A percentile compares a stretch with the other conserved stretches of the same genome.
These are phyloP conservation scores for Rhodotorula sp. DNA, from an alignment of 1,284 basidiomycete species.

Conservation along the genomic window DNA sequence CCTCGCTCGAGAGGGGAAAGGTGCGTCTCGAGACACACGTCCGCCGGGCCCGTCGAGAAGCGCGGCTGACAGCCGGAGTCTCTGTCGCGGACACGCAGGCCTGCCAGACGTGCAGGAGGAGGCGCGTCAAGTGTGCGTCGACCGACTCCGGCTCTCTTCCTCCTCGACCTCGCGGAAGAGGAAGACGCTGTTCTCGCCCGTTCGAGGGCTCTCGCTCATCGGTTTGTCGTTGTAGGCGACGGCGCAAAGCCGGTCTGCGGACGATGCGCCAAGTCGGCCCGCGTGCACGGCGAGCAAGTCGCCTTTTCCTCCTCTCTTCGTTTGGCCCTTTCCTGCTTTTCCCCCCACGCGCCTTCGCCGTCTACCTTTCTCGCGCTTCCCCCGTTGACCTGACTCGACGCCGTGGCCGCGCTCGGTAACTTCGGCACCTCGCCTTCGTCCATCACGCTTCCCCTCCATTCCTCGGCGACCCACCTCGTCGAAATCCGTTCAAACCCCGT, in stretches of 20 bases:
- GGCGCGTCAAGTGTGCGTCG: slow-evolving; percentile 11
- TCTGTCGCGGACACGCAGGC: neutral
- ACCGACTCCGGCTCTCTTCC: neutral
- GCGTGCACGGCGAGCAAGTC: slow-evolving; percentile 13
- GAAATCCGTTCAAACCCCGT: too few species aligned
- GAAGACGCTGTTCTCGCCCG: too few species aligned
- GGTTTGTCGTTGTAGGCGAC: neutral
- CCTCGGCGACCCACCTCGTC: too few species aligned
- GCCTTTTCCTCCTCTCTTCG: neutral
- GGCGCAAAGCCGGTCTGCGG: slow-evolving; percentile 5
- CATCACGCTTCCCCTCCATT: too few species aligned
- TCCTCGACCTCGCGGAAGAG: too few species aligned
- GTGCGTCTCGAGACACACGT: neutral
- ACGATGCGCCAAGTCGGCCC: neutral
- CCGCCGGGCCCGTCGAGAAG: neutral
- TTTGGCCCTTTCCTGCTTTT: neutral
- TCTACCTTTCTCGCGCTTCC: too few species aligned
- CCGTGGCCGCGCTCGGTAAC: too few species aligned
- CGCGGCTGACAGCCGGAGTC: too few species aligned
- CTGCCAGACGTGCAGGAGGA: slow-evolving; percentile 8
- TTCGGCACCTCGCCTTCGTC: too few species aligned
- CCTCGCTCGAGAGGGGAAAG: slow-evolving; percentile 11
- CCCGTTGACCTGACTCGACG: too few species aligned
- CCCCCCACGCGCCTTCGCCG: too few species aligned
- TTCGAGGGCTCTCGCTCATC: neutral